Evolutionary conservation across 805 yeast species (phyloP).

Genomic region (Candida stauntonica): DNA sequence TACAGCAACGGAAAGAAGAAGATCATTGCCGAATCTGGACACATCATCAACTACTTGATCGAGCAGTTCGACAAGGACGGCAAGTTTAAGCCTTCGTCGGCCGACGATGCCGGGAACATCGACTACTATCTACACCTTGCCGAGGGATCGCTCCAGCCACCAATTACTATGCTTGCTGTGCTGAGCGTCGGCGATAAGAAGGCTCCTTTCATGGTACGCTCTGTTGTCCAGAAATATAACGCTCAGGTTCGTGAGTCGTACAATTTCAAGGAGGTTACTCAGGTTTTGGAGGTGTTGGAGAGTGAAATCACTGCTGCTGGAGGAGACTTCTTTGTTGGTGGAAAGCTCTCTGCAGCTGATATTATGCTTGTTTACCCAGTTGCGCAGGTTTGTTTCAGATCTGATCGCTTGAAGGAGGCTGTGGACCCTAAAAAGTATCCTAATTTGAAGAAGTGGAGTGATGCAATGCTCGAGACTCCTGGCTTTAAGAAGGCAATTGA

Average conservation of each 20-base stretch:
- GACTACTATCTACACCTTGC: conserved; percentile 51
- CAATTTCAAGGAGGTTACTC: conserved; percentile 42
- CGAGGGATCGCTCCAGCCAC: conserved; percentile 61
- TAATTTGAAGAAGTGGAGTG: conserved; percentile 25
- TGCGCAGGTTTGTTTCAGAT: conserved; percentile 23
- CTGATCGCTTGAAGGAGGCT: conserved; percentile 14
- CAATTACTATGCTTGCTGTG: conserved; percentile 33
- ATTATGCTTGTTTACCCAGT: conserved; percentile 44
- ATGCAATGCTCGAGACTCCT: not conserved
- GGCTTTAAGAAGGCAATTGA: not conserved
- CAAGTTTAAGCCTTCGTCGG: conserved; percentile 35
- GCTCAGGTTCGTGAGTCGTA: conserved; percentile 44
- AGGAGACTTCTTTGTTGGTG: conserved; percentile 41
- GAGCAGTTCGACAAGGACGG: conserved; percentile 42
- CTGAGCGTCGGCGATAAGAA: conserved; percentile 27
- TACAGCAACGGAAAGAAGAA: conserved; percentile 29
- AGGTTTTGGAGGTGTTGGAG: conserved; percentile 30
- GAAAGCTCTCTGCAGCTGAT: conserved; percentile 51
- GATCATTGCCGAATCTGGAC: conserved; percentile 55
- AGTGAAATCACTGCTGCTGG: conserved; percentile 4
- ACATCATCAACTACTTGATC: conserved; percentile 49
- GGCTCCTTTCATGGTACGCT: conserved; percentile 46
- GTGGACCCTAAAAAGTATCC: conserved; percentile 26
- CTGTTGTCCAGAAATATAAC: conserved; percentile 39
- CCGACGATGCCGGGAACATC: conserved; percentile 38